phyloP scores from a whole-genome alignment of 2,329 filamentous ascomycete species.

The Aspergillus sp. region DNA sequence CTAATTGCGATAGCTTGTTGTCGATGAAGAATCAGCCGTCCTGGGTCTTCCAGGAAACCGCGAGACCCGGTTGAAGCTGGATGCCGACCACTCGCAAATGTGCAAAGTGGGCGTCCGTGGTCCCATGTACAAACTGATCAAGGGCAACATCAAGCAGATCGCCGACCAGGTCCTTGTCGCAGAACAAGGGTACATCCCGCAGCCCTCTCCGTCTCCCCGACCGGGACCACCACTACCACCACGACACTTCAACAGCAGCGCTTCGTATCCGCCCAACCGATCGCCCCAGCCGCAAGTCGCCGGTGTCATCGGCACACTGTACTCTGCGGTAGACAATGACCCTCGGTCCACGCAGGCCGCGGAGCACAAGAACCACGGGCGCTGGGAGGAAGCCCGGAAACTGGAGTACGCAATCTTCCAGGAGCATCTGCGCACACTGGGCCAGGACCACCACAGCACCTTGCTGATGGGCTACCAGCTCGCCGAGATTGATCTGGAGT shows the following conservation, averaged over 20 bases:
- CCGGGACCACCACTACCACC: constrained; percentile 25
- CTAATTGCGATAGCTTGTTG: constrained; percentile 27
- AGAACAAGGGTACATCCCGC: constrained; percentile 29
- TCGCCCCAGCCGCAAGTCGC: constrained; percentile 9
- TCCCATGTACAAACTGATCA: constrained; percentile 30
- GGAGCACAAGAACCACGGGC: constrained; percentile 24
- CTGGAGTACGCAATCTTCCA: constrained; percentile 30
- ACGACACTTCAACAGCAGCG: constrained; percentile 27
- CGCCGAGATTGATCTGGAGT: constrained; percentile 26
- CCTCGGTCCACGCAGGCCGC: constrained; percentile 25
- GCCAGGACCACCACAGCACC: constrained; percentile 28
- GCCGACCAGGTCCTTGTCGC: constrained; percentile 28
- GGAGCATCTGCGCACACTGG: constrained; percentile 26
- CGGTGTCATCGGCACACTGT: constrained; percentile 20
- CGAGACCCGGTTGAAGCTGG: constrained; percentile 34
- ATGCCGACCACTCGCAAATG: constrained; percentile 36
- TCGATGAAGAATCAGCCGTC: constrained; percentile 35
- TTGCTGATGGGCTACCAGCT: constrained; percentile 25
- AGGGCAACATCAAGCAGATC: constrained; percentile 32
- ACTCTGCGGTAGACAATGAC: constrained; percentile 22
- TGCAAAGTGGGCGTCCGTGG: constrained; percentile 29
- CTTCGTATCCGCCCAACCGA: constrained; percentile 19
- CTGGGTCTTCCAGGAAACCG: constrained; percentile 31
- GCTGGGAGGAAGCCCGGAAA: constrained; percentile 28
- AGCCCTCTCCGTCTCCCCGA: constrained; percentile 14